Percentiles rank a stretch among this genome's conserved stretches.
Evolutionary conservation across 352 stramenopile species (phyloP).

Genomic region (Phytophthora melonis): DNA sequence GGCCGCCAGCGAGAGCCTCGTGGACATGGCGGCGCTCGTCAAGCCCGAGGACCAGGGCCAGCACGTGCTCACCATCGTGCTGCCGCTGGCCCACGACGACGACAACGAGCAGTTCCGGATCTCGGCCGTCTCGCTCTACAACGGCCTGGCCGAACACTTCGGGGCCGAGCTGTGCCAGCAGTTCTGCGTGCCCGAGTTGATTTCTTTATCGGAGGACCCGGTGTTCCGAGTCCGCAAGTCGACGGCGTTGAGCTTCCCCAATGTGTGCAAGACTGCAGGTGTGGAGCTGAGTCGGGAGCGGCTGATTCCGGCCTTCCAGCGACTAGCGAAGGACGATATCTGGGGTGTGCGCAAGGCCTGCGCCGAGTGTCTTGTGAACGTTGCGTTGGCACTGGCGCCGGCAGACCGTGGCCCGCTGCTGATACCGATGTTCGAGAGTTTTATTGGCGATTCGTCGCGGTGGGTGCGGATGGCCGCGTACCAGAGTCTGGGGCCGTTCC

Average conservation of each 20-base stretch:
- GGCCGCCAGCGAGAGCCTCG: slow-evolving; percentile 87
- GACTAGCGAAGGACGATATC: slow-evolving; percentile 94
- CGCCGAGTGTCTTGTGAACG: slow-evolving; percentile 90
- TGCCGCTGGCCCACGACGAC: slow-evolving; percentile 92
- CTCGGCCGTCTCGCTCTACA: slow-evolving; percentile 93
- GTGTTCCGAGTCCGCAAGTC: slow-evolving; percentile 95
- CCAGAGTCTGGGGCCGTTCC: slow-evolving; percentile 87
- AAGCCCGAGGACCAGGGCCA: slow-evolving; percentile 89
- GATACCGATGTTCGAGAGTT: slow-evolving; percentile 91
- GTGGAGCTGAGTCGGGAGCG: slow-evolving; percentile 81
- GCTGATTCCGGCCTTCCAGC: slow-evolving; percentile 92
- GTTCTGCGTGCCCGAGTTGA: slow-evolving; percentile 94
- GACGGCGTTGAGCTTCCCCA: slow-evolving; percentile 92
- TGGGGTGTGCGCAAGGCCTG: slow-evolving; percentile 95
- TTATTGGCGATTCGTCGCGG: slow-evolving; percentile 91
- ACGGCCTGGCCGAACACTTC: slow-evolving; percentile 90
- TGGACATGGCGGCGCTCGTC: slow-evolving; percentile 88
- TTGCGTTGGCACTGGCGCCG: slow-evolving; percentile 86
- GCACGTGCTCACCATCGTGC: slow-evolving; percentile 93
- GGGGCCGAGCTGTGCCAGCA: slow-evolving; percentile 92
- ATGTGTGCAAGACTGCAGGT: slow-evolving; percentile 88
- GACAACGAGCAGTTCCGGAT: slow-evolving; percentile 94
- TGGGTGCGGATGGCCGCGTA: slow-evolving; percentile 96
- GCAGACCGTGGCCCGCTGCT: slow-evolving; percentile 79
- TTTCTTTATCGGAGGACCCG: slow-evolving; percentile 91